Conservation (phyloP, 257 asterid genomes). For the Solanum virginianum region DNA sequence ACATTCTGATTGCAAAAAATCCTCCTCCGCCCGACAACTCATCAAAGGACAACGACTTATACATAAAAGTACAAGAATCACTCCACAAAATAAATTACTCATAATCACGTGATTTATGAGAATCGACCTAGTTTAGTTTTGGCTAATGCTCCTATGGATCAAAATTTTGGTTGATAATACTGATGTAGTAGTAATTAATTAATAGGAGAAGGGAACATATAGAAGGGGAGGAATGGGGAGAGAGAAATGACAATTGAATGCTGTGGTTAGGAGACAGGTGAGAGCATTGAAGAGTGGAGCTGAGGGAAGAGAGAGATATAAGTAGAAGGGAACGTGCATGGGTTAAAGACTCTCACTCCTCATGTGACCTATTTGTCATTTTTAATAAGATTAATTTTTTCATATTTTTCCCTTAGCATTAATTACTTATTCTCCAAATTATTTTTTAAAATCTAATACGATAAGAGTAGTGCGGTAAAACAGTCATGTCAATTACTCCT, state of each 20-base stretch:
- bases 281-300: slow-evolving; percentile 15
- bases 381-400: no score
- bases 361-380: background rate
- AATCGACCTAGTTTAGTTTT: background rate
- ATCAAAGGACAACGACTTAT: background rate
- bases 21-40: slow-evolving; percentile 2
- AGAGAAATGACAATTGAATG: background rate
- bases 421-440: no score
- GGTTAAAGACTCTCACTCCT: background rate
- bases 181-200: background rate
- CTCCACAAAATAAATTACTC: background rate
- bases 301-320: background rate
- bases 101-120: background rate
- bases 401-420: no score
- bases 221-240: background rate
- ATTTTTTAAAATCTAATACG: no score
- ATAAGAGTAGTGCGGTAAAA: no score
- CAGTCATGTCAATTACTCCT: no score
- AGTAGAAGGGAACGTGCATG: background rate
- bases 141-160: background rate
- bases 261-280: slow-evolving; percentile 27
- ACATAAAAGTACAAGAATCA: slow-evolving; percentile 9
- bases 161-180: background rate
- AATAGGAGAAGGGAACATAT: background rate
- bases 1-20: slow-evolving; percentile 18